Evolutionary conservation across 2,329 filamentous ascomycete species (phyloP).

Genomic region (Phoma herbarum): DNA sequence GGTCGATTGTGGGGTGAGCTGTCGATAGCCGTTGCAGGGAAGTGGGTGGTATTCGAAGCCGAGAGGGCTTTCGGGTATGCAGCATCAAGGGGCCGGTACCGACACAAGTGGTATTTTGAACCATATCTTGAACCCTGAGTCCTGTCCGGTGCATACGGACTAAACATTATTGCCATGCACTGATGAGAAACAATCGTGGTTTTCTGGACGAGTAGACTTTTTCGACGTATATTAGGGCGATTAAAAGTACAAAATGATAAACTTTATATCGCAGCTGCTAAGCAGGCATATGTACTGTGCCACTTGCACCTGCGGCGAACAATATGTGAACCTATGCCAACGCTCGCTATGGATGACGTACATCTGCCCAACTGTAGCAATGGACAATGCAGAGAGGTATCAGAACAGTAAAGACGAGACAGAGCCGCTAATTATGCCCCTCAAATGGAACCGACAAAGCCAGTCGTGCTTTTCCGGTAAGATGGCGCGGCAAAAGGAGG

Average conservation of each 20-base stretch:
- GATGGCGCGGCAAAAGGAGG: conserved; percentile 6
- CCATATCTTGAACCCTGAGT: background rate
- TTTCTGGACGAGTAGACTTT: background rate
- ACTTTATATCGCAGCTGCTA: conserved; percentile 18
- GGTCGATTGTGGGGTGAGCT: background rate
- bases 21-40: background rate
- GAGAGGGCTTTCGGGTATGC: conserved; percentile 7
- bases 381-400: conserved; percentile 24
- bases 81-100: conserved; percentile 7
- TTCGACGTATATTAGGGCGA: background rate
- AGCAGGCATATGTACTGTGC: conserved; percentile 22
- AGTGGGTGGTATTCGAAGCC: background rate
- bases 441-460: conserved; percentile 16
- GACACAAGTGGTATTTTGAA: background rate
- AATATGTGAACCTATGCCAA: conserved; percentile 20
- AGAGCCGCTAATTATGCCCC: conserved; percentile 22
- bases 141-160: background rate
- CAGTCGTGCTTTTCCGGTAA: conserved; percentile 17
- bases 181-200: background rate
- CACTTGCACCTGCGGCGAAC: conserved; percentile 10
- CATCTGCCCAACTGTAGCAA: conserved; percentile 20
- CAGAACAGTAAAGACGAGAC: conserved; percentile 23
- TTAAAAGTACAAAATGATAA: conserved; percentile 4
- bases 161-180: background rate
- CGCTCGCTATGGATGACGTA: conserved; percentile 19